These are phyloP conservation scores for Albizia julibrissin DNA, from an alignment of 306 rosid genomes.

Conservation along the genomic window DNA sequence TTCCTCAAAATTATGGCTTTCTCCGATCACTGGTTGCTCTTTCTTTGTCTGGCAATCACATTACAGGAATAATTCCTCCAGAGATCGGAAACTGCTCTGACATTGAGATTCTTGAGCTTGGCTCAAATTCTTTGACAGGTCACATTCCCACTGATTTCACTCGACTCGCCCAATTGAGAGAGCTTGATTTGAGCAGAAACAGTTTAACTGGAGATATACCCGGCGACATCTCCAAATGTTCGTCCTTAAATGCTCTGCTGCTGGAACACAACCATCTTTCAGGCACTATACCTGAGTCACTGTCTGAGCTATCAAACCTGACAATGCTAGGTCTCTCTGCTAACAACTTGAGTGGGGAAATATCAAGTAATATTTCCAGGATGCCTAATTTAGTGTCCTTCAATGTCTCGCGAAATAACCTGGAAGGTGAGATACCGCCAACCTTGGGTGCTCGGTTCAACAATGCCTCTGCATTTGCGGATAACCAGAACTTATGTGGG, in stretches of 20 bases:
- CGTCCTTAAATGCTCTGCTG: conserved; percentile 48
- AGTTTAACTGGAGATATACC: conserved; percentile 74
- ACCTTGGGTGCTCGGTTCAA: conserved; percentile 68
- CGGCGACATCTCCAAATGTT: conserved; percentile 70
- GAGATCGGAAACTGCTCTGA: conserved; percentile 81
- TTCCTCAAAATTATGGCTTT: conserved; percentile 84
- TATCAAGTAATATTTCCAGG: conserved; percentile 58
- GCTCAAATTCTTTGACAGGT: conserved; percentile 60
- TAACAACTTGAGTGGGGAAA: conserved; percentile 76
- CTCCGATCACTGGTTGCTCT: conserved; percentile 68
- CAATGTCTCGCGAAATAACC: conserved; percentile 72
- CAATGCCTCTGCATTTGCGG: conserved; percentile 56
- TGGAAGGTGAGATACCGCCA: conserved; percentile 76
- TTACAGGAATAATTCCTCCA: conserved; percentile 62
- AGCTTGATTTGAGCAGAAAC: conserved; percentile 75
- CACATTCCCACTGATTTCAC: conserved; percentile 69
- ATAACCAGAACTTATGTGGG: conserved; percentile 69
- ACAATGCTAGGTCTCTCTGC: conserved; percentile 69
- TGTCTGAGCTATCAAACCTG: conserved; percentile 57
- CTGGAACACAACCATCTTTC: conserved; percentile 67
- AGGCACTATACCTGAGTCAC: conserved; percentile 67
- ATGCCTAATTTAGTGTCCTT: conserved; percentile 56
- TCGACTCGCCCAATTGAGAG: conserved; percentile 55
- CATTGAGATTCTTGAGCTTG: conserved; percentile 63
- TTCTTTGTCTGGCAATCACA: conserved; percentile 68